Evolutionary conservation across 176 grass and related monocot genomes (phyloP).

Genomic region (Aegilops sharonensis): DNA sequence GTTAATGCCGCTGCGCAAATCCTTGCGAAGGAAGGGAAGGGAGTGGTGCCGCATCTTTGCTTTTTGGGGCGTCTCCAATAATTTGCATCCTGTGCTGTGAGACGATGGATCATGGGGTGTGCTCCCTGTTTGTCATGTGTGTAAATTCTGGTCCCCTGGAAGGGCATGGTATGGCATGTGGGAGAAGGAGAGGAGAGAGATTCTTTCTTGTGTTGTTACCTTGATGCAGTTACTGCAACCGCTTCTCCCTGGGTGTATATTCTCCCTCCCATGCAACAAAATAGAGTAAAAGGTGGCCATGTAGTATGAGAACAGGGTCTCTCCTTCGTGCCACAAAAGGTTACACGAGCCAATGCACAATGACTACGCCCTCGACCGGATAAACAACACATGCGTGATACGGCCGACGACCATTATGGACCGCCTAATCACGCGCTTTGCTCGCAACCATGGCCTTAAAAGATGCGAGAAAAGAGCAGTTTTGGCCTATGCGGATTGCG

Average conservation of each 20-base stretch:
- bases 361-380: neutral
- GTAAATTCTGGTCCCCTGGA: conserved; percentile 56
- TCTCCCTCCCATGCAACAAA: conserved; percentile 29
- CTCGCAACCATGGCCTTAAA: conserved; percentile 17
- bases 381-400: neutral
- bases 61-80: conserved; percentile 40
- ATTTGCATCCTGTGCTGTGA: conserved; percentile 33
- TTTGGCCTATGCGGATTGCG: neutral
- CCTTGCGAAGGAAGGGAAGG: neutral
- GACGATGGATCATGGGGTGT: neutral
- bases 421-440: neutral
- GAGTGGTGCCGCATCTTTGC: neutral
- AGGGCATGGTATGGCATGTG: conserved; percentile 23
- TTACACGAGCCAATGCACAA: neutral
- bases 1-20: conserved; percentile 25
- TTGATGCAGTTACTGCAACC: conserved; percentile 33
- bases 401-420: conserved; percentile 7
- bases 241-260: neutral
- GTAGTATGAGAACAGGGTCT: neutral
- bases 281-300: conserved; percentile 7
- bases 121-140: conserved; percentile 51
- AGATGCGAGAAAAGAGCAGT: conserved; percentile 15
- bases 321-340: conserved; percentile 27
- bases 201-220: conserved; percentile 32
- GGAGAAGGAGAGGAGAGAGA: conserved; percentile 7